These are phyloP conservation scores for Albugo laibachii DNA, from an alignment of 352 stramenopile genomes.

Conservation along the genomic window DNA sequence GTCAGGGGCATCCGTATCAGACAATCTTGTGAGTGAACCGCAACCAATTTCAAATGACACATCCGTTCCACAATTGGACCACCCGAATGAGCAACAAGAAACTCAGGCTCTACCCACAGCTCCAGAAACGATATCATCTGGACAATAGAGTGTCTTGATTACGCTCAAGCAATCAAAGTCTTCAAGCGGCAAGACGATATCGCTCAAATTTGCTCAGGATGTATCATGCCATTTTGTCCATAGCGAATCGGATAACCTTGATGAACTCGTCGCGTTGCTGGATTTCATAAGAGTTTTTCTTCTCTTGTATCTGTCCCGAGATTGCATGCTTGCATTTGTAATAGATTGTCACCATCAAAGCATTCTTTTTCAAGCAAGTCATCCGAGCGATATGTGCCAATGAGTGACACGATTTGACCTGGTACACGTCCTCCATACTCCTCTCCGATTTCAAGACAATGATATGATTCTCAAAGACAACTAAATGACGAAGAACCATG, in stretches of 20 bases:
- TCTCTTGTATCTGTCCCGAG: conserved; percentile 21
- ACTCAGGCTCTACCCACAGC: no score
- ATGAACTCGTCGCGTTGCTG: conserved; percentile 78
- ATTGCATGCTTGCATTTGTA: conserved; percentile 48
- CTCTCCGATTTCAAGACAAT: conserved; percentile 59
- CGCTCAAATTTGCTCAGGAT: no score
- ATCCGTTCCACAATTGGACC: no score
- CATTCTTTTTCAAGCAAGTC: conserved; percentile 80
- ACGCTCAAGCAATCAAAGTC: no score
- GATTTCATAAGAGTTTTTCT: conserved; percentile 64
- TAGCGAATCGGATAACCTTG: conserved; percentile 55
- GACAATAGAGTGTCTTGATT: no score
- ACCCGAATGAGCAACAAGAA: no score
- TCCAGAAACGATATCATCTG: no score
- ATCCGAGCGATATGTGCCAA: conserved; percentile 56
- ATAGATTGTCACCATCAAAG: conserved; percentile 73
- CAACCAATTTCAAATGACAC: no score
- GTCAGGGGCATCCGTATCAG: no score
- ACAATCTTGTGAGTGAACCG: no score
- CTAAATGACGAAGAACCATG: conserved; percentile 36
- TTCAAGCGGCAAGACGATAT: no score
- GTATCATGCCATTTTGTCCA: conserved; percentile 17
- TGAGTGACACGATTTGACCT: conserved; percentile 56
- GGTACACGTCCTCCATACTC: conserved; percentile 48
- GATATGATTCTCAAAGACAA: conserved; percentile 50